Evolutionary conservation across 1,284 basidiomycete genomes (phyloP).

Genomic region (Pyrrhoderma lamaoense): DNA sequence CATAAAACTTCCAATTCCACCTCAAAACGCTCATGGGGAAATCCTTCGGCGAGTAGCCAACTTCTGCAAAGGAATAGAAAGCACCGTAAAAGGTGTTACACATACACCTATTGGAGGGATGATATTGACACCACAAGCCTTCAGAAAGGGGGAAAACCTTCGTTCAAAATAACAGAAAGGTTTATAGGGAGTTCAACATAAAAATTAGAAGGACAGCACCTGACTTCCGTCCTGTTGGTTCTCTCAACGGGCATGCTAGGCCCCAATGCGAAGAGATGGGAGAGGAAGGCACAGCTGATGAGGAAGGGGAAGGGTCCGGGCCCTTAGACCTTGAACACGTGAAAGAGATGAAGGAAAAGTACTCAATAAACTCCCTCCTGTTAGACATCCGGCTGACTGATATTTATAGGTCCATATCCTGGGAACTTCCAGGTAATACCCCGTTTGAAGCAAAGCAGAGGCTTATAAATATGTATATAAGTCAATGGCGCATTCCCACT

Average conservation of each 20-base stretch:
- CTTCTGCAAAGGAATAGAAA: constrained; percentile 36
- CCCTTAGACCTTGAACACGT: constrained; percentile 7
- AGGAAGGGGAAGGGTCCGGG: too few species aligned
- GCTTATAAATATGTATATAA: constrained; percentile 26
- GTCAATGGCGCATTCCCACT: constrained; percentile 2
- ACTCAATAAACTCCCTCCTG: too few species aligned
- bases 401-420: constrained; percentile 35
- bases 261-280: too few species aligned
- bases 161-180: constrained; percentile 13
- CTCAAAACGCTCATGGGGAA: constrained; percentile 38
- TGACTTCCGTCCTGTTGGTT: constrained; percentile 17
- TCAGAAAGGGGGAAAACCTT: constrained; percentile 10
- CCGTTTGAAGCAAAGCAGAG: constrained; percentile 42
- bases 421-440: constrained; percentile 46
- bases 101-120: too few species aligned
- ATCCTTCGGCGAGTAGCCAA: constrained; percentile 37
- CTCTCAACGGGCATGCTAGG: neutral
- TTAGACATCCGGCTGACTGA: neutral
- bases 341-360: constrained; percentile 5
- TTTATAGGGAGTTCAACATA: constrained; percentile 16
- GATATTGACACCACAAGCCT: too few species aligned
- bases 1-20: constrained; percentile 33
- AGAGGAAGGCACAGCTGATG: neutral
- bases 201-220: constrained; percentile 17
- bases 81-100: constrained; percentile 12